Base-by-base conservation (phyloP, 495 filamentous ascomycete genomes). In the Paragyromitra xinjiangensis region DNA sequence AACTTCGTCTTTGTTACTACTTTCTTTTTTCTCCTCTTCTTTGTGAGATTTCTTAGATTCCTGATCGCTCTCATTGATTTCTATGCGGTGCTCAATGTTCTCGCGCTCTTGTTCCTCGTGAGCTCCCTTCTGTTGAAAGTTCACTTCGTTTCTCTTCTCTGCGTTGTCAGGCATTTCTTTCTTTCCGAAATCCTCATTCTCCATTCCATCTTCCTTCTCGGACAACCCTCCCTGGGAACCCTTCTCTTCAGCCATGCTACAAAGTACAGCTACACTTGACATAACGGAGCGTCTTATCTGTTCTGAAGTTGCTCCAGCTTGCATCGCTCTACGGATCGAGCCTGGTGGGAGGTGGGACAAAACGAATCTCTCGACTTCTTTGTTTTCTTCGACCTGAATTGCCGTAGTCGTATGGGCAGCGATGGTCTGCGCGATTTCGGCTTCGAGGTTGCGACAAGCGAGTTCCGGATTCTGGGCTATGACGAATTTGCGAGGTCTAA, bases 241-340 rank as follows among this genome's bases (percentile, higher is more conserved):
- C 42, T 44, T 6, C 42, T 44, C 5, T 51, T 34, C 29, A 34
- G 29, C 4, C 29, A 3, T 34, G 29, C 29, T 3, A 19, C 16
- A n/a, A 22, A n/a, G 48, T 6, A 19, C 16, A 51, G 19, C 24
- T 6, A 26, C 16, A 11, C 53, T 11, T 0, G 19, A 56, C 53
- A 56, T 56, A 29, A 56, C 22, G 7, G 53, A 56, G 19, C 53
- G 7, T 14, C 19, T 56, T 56, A 56, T 56, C 53, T 56, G 53
- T 8, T 56, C 53, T 0, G 24, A 8, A 26, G 53, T 56, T 56
- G 1, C 53, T 5, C 53, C 53, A 29, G 53, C 53, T 22, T 56
- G 53, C 22, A 26, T 7, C 53, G 53, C 53, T 56, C 53, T 56
- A 9, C 53, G 53, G 14, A 56, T 29, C 2, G 53, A 56, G 8